A percentile compares a stretch with the other conserved stretches of the same genome.
phyloP scores from a whole-genome alignment of 768 basidiomycete genomes.

The Rhodocollybia butyracea region DNA sequence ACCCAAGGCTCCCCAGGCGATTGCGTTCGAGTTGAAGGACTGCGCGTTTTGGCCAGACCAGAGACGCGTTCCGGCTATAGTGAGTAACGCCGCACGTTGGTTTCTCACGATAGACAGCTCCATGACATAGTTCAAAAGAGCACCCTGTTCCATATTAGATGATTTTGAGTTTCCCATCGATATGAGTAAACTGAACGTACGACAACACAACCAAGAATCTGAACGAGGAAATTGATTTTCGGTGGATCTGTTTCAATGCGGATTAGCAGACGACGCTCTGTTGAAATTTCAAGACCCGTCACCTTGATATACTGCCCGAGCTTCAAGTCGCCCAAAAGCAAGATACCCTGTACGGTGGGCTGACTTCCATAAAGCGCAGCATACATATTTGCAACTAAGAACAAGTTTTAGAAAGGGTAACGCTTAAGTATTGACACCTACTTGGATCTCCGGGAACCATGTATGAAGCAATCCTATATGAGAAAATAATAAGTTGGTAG shows the following conservation, averaged over 20 bases:
- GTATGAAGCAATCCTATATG: constrained; percentile 24
- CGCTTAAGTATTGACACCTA: not conserved
- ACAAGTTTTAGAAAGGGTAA: constrained; percentile 9
- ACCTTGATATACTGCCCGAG: constrained; percentile 31
- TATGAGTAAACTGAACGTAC: not conserved
- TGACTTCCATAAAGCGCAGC: constrained; percentile 24
- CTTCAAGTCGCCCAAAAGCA: constrained; percentile 43
- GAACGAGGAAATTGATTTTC: constrained; percentile 43
- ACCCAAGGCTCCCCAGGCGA: constrained; percentile 28
- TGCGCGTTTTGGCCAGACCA: constrained; percentile 28
- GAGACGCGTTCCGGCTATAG: constrained; percentile 25
- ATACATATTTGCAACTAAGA: constrained; percentile 35
- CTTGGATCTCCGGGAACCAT: constrained; percentile 27
- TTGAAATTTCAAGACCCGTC: not conserved
- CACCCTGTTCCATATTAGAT: constrained; percentile 1
- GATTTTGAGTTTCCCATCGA: not conserved
- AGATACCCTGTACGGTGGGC: constrained; percentile 31
- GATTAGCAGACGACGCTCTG: not conserved
- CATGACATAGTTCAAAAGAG: constrained; percentile 6
- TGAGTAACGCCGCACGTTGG: constrained; percentile 15
- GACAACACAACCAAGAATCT: constrained; percentile 36
- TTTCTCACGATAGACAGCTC: not conserved
- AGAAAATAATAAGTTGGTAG: no score
- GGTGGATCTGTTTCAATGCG: constrained; percentile 34
- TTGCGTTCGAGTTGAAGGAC: constrained; percentile 28